A percentile compares a stretch with the other conserved stretches of the same genome.
phyloP scores from a whole-genome alignment of 768 basidiomycete genomes.

The Tricholoma matsutake region DNA sequence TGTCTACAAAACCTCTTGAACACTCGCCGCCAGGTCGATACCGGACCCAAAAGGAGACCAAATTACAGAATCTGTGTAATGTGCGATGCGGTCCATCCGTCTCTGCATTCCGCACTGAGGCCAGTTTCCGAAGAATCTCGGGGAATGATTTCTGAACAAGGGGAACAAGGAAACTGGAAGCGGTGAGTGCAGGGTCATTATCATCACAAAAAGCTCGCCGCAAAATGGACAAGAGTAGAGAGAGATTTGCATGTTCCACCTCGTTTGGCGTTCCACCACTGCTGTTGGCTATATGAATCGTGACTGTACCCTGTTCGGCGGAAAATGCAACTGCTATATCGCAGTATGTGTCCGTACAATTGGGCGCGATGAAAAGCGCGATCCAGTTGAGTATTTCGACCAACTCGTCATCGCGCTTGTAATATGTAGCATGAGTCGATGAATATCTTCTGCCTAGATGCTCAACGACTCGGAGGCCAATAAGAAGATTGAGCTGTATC shows the following conservation, averaged over 20 bases:
- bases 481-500: slow-evolving; percentile 13
- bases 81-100: not conserved
- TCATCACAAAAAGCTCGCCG: slow-evolving; percentile 6
- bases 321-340: slow-evolving; percentile 14
- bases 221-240: slow-evolving; percentile 8
- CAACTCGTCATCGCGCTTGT: slow-evolving; percentile 5
- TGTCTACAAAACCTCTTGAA: slow-evolving; percentile 7
- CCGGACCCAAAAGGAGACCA: slow-evolving; percentile 7
- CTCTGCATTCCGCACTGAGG: slow-evolving; percentile 1
- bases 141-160: slow-evolving; percentile 9
- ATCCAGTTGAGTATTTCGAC: slow-evolving; percentile 14
- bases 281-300: slow-evolving; percentile 9
- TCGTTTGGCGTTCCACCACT: slow-evolving; percentile 8
- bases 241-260: slow-evolving; percentile 7
- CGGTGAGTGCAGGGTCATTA: not conserved
- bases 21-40: slow-evolving; percentile 10
- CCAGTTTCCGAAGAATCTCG: slow-evolving; percentile 10
- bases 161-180: slow-evolving; percentile 5
- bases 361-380: slow-evolving; percentile 8
- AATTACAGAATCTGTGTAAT: slow-evolving; percentile 3
- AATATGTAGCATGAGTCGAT: slow-evolving; percentile 1
- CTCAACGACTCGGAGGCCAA: slow-evolving; percentile 13
- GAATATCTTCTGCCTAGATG: slow-evolving; percentile 9
- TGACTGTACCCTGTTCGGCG: slow-evolving; percentile 6
- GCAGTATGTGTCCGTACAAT: slow-evolving; percentile 1